Evolutionary conservation across 257 asterid species (phyloP).

Genomic region (Fraxinus anomala): DNA sequence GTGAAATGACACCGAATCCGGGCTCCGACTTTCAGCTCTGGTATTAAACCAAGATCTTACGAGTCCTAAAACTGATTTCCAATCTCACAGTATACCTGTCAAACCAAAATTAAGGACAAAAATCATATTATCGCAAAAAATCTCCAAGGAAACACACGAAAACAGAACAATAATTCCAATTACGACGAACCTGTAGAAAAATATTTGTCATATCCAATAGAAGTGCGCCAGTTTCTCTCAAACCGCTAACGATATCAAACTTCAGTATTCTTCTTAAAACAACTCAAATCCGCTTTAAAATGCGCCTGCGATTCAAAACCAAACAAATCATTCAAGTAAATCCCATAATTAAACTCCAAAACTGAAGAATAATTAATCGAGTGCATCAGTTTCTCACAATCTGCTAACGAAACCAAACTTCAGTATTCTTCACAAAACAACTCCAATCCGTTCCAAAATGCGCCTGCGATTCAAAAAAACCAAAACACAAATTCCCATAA

Average conservation of each 20-base stretch:
- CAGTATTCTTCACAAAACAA: constrained; percentile 17
- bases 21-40: constrained; percentile 14
- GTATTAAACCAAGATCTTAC: constrained; percentile 27
- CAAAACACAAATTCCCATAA: neutral
- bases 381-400: constrained; percentile 17
- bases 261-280: constrained; percentile 25
- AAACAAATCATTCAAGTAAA: constrained; percentile 14
- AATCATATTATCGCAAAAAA: neutral
- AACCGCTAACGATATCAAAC: constrained; percentile 22
- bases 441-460: constrained; percentile 23
- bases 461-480: constrained; percentile 25
- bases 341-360: constrained; percentile 9
- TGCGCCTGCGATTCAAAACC: constrained; percentile 25
- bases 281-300: constrained; percentile 20
- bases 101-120: constrained; percentile 18
- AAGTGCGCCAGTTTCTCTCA: constrained; percentile 27
- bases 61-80: constrained; percentile 33
- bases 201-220: constrained; percentile 27
- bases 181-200: constrained; percentile 32
- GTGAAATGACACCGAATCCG: constrained; percentile 18
- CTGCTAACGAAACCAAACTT: constrained; percentile 8
- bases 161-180: constrained; percentile 8
- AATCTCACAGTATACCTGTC: constrained; percentile 38
- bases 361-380: constrained; percentile 12
- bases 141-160: constrained; percentile 4